phyloP scores from a whole-genome alignment of 1,284 basidiomycete species.

The Apiotrichum porosum region DNA sequence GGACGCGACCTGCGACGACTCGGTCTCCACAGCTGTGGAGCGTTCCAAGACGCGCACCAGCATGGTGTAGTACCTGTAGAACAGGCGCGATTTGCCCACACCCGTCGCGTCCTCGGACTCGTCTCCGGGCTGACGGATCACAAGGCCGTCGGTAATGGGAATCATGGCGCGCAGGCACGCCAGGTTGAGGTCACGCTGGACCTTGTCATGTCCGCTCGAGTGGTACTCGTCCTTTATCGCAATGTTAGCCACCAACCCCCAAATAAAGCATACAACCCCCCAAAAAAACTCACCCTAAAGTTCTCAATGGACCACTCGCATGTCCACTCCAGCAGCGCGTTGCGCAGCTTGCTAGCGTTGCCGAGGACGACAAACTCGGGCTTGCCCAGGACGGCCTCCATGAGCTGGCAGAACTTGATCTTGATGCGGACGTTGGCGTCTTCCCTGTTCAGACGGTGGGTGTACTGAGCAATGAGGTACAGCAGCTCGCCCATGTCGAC shows the following conservation, averaged over 20 bases:
- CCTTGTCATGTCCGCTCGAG: conserved; percentile 12
- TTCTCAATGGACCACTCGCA: conserved; percentile 61
- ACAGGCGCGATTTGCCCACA: conserved; percentile 68
- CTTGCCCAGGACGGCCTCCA: conserved; percentile 63
- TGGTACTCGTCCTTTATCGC: conserved; percentile 11
- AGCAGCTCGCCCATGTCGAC: conserved; percentile 68
- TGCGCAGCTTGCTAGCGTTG: conserved; percentile 63
- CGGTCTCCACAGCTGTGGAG: conserved; percentile 23
- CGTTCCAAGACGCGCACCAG: conserved; percentile 62
- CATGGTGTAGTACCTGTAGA: conserved; percentile 67
- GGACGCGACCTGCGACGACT: conserved; percentile 17
- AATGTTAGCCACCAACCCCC: conserved; percentile 3
- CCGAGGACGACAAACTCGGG: conserved; percentile 60
- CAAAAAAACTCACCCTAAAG: conserved; percentile 7
- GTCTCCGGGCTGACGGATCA: conserved; percentile 60
- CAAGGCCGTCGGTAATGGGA: conserved; percentile 68
- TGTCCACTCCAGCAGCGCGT: conserved; percentile 66
- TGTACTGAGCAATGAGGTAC: conserved; percentile 60
- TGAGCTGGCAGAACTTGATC: conserved; percentile 68
- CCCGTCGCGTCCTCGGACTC: conserved; percentile 60
- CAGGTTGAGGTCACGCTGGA: conserved; percentile 60
- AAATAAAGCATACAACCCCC: conserved; percentile 14
- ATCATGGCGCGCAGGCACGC: conserved; percentile 66
- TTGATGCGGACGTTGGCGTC: conserved; percentile 60
- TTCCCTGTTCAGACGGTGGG: conserved; percentile 58